Base-by-base conservation (phyloP, 495 filamentous ascomycete genomes). In the Venustampulla echinocandica region DNA sequence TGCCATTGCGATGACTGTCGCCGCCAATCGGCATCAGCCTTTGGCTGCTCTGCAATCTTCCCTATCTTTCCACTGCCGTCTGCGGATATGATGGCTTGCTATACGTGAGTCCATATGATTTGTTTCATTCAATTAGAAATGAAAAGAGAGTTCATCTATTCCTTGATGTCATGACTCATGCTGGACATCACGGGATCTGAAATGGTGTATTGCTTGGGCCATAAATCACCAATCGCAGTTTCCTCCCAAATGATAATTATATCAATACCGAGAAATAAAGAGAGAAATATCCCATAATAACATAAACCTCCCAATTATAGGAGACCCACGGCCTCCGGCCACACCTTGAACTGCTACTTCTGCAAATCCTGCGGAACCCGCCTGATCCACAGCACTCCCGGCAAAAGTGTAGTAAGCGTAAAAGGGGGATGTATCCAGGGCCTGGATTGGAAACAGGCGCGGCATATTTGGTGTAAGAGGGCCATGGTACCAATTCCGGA, bases 1-100 rank as follows among this genome's bases (percentile, higher is more conserved):
- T 85, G 81, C 64, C 81, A 85, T 64, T 85, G 81, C 61, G 60
- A 66, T 28, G 72, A 81, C 52, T 85, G 81, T 60, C 76, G 74
- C 22, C 71, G 74, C 45, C 81, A 85, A 63, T 75, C 79, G 38
- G 70, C 75, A 42, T 79, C 77, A 13, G 79, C 81, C n/a, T 82
- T 80, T 55, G 80, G 81, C 20, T 73, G 77, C 40, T 77, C 74
- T 20, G 80, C 80, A 44, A 79, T 81, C 52, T 85, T 85, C 56
- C 81, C 79, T 5, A 59, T 61, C 11, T 83, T 83, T 40, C 54
- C 65, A 15, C 60, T 82, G 30, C 75, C 74, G 1, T 47, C 49
- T 4, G 53, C 54, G 11, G 65, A 69, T 15, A 40, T 69, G 46
- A 49, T 75, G 51, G 65, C 62, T 34, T 66, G 62, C 41, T 75